These are phyloP conservation scores for Cenchrus purpureus DNA, from an alignment of 176 grass and related monocot genomes.

Conservation along the genomic window DNA sequence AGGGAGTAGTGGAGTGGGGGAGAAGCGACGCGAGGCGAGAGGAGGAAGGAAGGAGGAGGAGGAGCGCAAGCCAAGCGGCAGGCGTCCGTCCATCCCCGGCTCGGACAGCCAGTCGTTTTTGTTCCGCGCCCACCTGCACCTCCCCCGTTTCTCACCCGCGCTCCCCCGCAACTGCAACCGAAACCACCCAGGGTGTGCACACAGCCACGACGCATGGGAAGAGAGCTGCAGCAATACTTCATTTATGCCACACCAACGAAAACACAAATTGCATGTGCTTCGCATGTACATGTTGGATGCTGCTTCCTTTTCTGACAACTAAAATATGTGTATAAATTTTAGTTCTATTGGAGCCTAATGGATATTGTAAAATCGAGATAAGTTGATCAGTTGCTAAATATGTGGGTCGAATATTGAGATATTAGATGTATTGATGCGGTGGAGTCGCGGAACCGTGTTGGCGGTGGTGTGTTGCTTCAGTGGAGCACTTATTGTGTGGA, in stretches of 20 bases:
- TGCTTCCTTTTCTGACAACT: background rate
- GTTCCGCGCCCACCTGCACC: constrained; percentile 4
- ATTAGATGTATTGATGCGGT: too few species aligned
- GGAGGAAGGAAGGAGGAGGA: constrained; percentile 34
- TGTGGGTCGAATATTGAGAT: background rate
- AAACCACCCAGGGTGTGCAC: constrained; percentile 3
- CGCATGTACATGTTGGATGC: background rate
- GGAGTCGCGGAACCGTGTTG: background rate
- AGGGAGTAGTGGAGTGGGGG: constrained; percentile 2
- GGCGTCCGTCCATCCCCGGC: constrained; percentile 44
- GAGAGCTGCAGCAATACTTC: background rate
- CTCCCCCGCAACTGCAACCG: constrained; percentile 3
- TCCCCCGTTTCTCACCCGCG: constrained; percentile 55
- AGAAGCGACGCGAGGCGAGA: background rate
- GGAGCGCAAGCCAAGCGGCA: constrained; percentile 48
- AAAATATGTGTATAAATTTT: background rate
- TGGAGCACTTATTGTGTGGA: constrained; percentile 14
- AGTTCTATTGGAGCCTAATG: background rate
- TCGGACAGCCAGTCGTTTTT: constrained; percentile 72
- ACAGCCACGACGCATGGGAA: background rate
- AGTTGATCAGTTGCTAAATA: background rate
- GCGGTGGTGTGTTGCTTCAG: background rate
- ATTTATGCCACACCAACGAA: background rate
- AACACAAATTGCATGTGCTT: background rate
- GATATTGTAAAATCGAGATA: background rate